A percentile compares a stretch with the other conserved stretches of the same genome.
These are phyloP conservation scores for Narthecium ossifragum DNA, from an alignment of 106 monocot genomes.

Conservation along the genomic window DNA sequence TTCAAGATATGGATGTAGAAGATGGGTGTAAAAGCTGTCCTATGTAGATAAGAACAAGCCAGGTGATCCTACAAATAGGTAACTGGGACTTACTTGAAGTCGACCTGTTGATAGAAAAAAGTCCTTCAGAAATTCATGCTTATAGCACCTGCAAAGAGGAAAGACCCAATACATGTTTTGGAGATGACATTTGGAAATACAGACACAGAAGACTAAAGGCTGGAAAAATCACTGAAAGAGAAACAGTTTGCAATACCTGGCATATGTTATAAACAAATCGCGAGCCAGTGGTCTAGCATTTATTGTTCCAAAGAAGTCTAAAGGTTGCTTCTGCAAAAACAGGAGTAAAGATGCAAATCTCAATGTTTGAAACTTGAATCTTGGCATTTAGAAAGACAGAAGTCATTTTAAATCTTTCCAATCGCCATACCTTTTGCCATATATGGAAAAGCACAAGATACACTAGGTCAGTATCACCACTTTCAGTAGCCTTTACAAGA, in stretches of 20 bases:
- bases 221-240: not conserved
- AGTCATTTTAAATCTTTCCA: not conserved
- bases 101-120: conserved; percentile 81
- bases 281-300: conserved; percentile 87
- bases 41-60: no score
- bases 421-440: conserved; percentile 68
- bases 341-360: not conserved
- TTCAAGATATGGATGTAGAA: no score
- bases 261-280: conserved; percentile 88
- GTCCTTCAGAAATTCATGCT: conserved; percentile 86
- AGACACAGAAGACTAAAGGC: conserved; percentile 1
- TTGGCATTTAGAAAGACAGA: not conserved
- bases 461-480: conserved; percentile 96
- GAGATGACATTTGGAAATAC: no score
- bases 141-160: conserved; percentile 47
- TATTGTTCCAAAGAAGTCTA: conserved; percentile 84
- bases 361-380: not conserved
- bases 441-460: conserved; percentile 96
- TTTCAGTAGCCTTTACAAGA: conserved; percentile 78
- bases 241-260: conserved; percentile 34
- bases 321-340: conserved; percentile 45
- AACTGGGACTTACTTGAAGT: conserved; percentile 60
- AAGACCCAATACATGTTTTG: no score
- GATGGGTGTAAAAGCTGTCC: no score
- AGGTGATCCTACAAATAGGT: no score